Conservation (phyloP, 768 basidiomycete species). For the Mycena leptocephala region DNA sequence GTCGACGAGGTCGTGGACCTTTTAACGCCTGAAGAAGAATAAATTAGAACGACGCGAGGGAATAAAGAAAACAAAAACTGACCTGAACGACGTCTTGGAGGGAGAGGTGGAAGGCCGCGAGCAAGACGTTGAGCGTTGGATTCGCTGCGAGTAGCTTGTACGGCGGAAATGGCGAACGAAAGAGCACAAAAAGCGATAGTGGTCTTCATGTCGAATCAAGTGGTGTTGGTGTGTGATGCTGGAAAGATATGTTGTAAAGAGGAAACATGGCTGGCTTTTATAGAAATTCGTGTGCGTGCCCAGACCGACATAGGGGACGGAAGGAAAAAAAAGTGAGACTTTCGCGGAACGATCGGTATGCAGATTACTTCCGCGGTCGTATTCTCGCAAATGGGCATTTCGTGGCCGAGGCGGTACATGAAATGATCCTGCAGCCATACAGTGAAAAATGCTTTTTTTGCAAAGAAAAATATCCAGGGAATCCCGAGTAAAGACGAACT, state of each 20-base stretch:
- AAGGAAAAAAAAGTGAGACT: background rate
- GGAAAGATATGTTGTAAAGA: no score
- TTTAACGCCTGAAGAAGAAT: background rate
- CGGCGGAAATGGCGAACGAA: no score
- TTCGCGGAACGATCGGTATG: no score
- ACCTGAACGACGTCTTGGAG: no score
- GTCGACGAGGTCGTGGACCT: background rate
- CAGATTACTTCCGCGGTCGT: no score
- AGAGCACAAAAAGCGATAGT: slow-evolving; percentile 42
- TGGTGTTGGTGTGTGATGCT: background rate
- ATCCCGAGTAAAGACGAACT: background rate
- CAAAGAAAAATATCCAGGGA: background rate
- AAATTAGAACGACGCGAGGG: background rate
- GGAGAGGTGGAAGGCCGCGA: no score
- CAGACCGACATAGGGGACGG: background rate
- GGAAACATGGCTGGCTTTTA: background rate
- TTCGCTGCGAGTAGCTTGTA: no score
- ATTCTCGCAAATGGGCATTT: no score
- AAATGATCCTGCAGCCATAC: no score
- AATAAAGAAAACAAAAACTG: background rate
- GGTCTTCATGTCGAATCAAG: slow-evolving; percentile 32
- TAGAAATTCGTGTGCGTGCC: background rate
- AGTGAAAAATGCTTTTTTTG: background rate
- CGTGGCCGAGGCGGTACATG: background rate
- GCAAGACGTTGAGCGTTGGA: no score